Conservation (phyloP, 768 basidiomycete genomes). For the Baorangia bicolor region DNA sequence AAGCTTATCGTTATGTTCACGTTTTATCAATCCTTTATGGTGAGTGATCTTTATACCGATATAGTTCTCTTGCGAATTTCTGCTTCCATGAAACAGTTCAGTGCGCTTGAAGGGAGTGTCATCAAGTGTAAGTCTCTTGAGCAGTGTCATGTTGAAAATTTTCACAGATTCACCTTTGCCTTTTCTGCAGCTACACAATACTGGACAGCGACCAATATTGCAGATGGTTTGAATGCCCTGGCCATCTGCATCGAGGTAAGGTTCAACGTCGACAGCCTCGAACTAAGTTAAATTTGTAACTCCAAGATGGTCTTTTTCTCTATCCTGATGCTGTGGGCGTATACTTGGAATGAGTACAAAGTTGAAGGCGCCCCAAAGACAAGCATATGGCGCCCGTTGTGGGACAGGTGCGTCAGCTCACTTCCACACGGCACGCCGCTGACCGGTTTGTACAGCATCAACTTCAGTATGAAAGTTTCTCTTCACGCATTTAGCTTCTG, state of each 20-base stretch:
- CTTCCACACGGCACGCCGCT: not conserved
- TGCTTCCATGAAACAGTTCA: conserved; percentile 47
- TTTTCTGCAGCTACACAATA: conserved; percentile 56
- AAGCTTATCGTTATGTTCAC: conserved; percentile 88
- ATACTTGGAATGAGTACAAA: conserved; percentile 68
- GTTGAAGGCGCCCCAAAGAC: conserved; percentile 44
- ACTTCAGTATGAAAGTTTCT: conserved; percentile 38
- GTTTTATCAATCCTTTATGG: conserved; percentile 81
- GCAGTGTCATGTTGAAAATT: not conserved
- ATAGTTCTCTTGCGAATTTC: not conserved
- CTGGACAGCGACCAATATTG: conserved; percentile 84
- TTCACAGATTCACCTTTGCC: not conserved
- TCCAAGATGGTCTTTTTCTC: conserved; percentile 82
- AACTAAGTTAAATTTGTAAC: conserved; percentile 1
- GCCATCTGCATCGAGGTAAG: conserved; percentile 80
- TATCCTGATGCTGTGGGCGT: conserved; percentile 80
- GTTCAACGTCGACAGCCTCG: not conserved
- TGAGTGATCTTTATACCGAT: conserved; percentile 33
- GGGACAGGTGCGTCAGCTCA: conserved; percentile 47
- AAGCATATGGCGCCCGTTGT: conserved; percentile 65
- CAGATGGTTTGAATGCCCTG: conserved; percentile 81
- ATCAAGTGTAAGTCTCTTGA: conserved; percentile 51
- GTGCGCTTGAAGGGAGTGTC: conserved; percentile 60
- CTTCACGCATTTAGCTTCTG: conserved; percentile 1
- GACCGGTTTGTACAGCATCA: conserved; percentile 36